A percentile compares a stretch with the other conserved stretches of the same genome.
phyloP scores from a whole-genome alignment of 2,329 filamentous ascomycete species.

The Scedosporium aurantiacum region DNA sequence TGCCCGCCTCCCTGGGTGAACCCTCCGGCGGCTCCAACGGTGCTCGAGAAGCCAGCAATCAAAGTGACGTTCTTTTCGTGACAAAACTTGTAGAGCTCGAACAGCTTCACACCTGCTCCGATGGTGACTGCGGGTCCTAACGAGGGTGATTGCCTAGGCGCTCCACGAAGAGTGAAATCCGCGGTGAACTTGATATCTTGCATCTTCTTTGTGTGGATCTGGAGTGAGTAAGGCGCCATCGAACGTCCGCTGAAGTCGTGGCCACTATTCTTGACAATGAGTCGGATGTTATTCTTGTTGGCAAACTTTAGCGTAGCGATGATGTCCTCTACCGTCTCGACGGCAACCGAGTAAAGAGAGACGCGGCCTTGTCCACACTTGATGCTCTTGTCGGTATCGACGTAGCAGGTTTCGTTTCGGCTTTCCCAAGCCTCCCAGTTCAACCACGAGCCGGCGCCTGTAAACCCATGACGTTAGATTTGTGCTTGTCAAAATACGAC shows the following conservation, averaged over 20 bases:
- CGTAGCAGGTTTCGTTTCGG: conserved; percentile 23
- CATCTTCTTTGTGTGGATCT: conserved; percentile 28
- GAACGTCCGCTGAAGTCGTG: conserved; percentile 14
- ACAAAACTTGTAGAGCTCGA: conserved; percentile 24
- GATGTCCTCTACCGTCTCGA: conserved; percentile 19
- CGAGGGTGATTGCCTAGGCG: background rate
- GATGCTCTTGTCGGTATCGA: conserved; percentile 15
- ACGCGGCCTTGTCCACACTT: conserved; percentile 23
- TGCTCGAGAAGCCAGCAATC: conserved; percentile 34
- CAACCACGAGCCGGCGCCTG: conserved; percentile 21
- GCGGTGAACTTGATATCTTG: conserved; percentile 17
- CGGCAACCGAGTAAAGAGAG: conserved; percentile 24
- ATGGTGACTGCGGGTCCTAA: conserved; percentile 40
- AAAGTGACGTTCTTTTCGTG: conserved; percentile 12
- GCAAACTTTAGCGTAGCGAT: conserved; percentile 27
- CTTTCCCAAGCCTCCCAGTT: conserved; percentile 28
- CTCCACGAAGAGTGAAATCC: conserved; percentile 14
- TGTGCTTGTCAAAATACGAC: background rate
- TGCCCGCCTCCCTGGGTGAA: conserved; percentile 52
- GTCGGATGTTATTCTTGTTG: conserved; percentile 22
- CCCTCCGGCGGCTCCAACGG: conserved; percentile 48
- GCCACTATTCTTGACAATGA: conserved; percentile 23
- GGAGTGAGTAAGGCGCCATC: conserved; percentile 17
- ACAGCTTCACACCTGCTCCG: conserved; percentile 41
- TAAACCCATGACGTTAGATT: background rate